phyloP scores from a whole-genome alignment of 176 grass and related monocot genomes.

The Olyra latifolia region DNA sequence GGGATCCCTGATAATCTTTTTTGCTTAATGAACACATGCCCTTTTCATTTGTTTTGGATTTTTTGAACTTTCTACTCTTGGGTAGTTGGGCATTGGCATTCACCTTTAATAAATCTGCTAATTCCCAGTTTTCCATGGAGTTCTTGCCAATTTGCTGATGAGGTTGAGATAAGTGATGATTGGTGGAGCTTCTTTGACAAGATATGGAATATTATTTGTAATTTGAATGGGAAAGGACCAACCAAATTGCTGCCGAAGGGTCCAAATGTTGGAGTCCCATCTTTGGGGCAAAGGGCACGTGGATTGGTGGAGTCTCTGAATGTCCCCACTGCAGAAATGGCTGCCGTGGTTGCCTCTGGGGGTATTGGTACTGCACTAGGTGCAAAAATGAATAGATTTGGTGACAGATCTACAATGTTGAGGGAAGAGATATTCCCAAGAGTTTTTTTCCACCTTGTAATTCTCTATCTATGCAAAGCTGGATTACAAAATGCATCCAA shows the following conservation, averaged over 20 bases:
- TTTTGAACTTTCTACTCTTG: background rate
- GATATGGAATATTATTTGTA: conserved; percentile 71
- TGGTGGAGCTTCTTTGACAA: conserved; percentile 92
- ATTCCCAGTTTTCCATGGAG: conserved; percentile 32
- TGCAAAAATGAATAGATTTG: conserved; percentile 65
- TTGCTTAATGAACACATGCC: background rate
- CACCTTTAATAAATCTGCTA: background rate
- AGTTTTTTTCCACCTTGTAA: conserved; percentile 81
- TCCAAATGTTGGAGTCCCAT: conserved; percentile 53
- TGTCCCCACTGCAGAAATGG: conserved; percentile 97
- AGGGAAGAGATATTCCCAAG: conserved; percentile 88
- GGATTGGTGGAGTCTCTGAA: conserved; percentile 95
- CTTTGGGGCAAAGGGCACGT: conserved; percentile 88
- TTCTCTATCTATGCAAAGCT: conserved; percentile 93
- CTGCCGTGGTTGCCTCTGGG: conserved; percentile 93
- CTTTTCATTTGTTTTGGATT: conserved; percentile 20
- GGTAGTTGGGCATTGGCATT: conserved; percentile 18
- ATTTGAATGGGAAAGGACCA: conserved; percentile 79
- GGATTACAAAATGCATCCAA: conserved; percentile 75
- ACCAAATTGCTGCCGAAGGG: conserved; percentile 56
- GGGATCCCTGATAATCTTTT: background rate
- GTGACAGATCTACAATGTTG: conserved; percentile 90
- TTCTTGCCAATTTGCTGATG: conserved; percentile 53
- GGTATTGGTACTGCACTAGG: conserved; percentile 74
- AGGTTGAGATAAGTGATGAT: conserved; percentile 45